A percentile compares a stretch with the other conserved stretches of the same genome.
Conservation (phyloP, 495 filamentous ascomycete genomes). For the Glutinoglossum americanum region DNA sequence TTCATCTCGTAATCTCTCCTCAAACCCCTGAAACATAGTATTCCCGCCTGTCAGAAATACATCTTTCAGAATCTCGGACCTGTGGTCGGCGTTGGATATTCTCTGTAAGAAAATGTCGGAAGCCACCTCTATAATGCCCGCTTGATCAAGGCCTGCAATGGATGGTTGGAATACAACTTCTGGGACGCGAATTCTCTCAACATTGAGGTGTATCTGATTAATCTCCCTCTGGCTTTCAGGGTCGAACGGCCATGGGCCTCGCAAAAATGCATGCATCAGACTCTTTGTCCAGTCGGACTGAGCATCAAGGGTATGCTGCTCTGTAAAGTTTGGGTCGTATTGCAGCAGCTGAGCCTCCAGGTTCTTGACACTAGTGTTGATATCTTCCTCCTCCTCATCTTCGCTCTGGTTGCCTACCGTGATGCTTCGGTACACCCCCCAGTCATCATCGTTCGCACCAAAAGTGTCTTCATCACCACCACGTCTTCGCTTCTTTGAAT, state of each 20-base stretch:
- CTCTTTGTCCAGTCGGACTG: conserved; percentile 87
- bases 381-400: conserved; percentile 71
- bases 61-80: conserved; percentile 47
- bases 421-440: conserved; percentile 85
- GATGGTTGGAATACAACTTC: conserved; percentile 87
- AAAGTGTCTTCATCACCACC: conserved; percentile 66
- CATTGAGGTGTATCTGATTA: conserved; percentile 83
- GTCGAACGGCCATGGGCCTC: conserved; percentile 73
- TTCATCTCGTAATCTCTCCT: conserved; percentile 56
- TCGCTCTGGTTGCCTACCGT: conserved; percentile 57
- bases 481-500: conserved; percentile 56
- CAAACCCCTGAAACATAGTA: conserved; percentile 66
- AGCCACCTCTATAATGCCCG: conserved; percentile 75
- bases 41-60: conserved; percentile 93
- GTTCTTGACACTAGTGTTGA: conserved; percentile 42
- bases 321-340: conserved; percentile 72
- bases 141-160: conserved; percentile 92
- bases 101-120: conserved; percentile 68
- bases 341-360: conserved; percentile 69
- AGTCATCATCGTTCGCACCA: conserved; percentile 92
- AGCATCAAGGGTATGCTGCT: conserved; percentile 76
- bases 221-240: conserved; percentile 55
- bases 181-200: conserved; percentile 88
- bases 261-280: conserved; percentile 69
- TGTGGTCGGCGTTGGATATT: conserved; percentile 30